Conservation (phyloP, 768 basidiomycete species). For the Chlorophyllum brunneum region DNA sequence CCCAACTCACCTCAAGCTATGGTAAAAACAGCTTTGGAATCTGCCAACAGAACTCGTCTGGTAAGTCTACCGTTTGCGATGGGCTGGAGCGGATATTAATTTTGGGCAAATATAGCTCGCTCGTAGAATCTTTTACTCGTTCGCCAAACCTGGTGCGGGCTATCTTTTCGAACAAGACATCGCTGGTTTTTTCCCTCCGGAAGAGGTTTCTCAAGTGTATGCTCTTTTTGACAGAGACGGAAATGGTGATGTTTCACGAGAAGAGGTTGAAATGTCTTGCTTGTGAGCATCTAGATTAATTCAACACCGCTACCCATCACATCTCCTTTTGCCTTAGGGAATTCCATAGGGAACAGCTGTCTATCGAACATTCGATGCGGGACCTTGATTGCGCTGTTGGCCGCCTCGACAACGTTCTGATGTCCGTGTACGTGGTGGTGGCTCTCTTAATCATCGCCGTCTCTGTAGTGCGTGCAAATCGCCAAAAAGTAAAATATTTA, state of each 20-base stretch:
- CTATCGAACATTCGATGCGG: conserved; percentile 84
- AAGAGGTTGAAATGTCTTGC: conserved; percentile 75
- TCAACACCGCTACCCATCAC: not conserved
- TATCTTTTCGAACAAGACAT: conserved; percentile 67
- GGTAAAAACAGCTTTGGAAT: conserved; percentile 75
- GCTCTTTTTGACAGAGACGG: conserved; percentile 66
- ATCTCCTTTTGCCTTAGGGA: conserved; percentile 49
- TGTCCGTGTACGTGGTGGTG: conserved; percentile 72
- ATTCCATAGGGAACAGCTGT: conserved; percentile 80
- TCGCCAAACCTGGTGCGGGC: conserved; percentile 56
- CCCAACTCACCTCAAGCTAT: conserved; percentile 83
- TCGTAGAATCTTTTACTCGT: conserved; percentile 83
- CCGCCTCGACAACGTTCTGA: conserved; percentile 80
- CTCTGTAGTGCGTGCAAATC: conserved; percentile 51
- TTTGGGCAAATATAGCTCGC: conserved; percentile 53
- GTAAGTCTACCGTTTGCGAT: conserved; percentile 28
- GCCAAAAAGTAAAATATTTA: not conserved
- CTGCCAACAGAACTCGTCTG: conserved; percentile 74
- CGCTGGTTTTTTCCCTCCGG: conserved; percentile 63
- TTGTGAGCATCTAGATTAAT: conserved; percentile 38
- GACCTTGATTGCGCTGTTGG: conserved; percentile 90
- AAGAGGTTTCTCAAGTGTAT: conserved; percentile 68
- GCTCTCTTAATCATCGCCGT: conserved; percentile 79
- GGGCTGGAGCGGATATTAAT: too few relatives aligned
- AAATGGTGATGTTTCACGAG: conserved; percentile 69